These are phyloP conservation scores for Pseudonitzschia pungens DNA, from an alignment of 108 stramenopile genomes.

Conservation along the genomic window DNA sequence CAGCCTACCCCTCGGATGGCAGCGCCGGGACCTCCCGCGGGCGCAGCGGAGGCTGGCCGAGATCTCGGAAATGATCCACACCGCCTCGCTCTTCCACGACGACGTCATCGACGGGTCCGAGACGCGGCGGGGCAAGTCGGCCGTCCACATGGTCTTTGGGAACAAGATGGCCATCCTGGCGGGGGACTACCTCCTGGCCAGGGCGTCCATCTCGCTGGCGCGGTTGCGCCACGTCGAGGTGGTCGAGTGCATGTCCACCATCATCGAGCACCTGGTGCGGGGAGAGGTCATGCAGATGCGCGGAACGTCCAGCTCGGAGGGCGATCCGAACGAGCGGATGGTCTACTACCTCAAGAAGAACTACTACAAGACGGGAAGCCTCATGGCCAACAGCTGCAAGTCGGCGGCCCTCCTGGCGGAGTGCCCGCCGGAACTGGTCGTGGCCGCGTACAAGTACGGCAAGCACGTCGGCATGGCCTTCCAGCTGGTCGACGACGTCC, in stretches of 20 bases:
- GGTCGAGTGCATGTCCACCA: conserved; percentile 95
- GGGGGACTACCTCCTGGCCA: conserved; percentile 96
- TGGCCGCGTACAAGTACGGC: conserved; percentile 88
- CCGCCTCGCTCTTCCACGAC: conserved; percentile 94
- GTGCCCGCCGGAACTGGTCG: conserved; percentile 58
- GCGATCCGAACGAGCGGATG: conserved; percentile 46
- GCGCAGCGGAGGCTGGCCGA: conserved; percentile 94
- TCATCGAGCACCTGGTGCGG: conserved; percentile 97
- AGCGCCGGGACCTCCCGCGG: conserved; percentile 54
- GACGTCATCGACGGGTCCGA: conserved; percentile 98
- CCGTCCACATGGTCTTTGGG: conserved; percentile 94
- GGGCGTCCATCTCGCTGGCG: conserved; percentile 92
- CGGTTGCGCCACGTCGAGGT: conserved; percentile 93
- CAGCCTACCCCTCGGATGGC: conserved; percentile 38
- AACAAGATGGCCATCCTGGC: conserved; percentile 99
- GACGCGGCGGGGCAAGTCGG: conserved; percentile 87
- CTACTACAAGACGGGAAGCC: conserved; percentile 96
- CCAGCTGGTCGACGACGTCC: conserved; percentile 97
- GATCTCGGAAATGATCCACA: conserved; percentile 99
- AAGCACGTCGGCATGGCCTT: conserved; percentile 98
- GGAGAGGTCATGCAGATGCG: conserved; percentile 97
- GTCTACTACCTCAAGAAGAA: conserved; percentile 93
- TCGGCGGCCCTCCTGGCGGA: conserved; percentile 89
- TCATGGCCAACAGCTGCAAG: conserved; percentile 97
- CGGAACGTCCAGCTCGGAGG: conserved; percentile 35